Percentiles rank a stretch among this genome's conserved stretches.
phyloP scores from a whole-genome alignment of 2,329 filamentous ascomycete species.

The Thermoascus crustaceus region DNA sequence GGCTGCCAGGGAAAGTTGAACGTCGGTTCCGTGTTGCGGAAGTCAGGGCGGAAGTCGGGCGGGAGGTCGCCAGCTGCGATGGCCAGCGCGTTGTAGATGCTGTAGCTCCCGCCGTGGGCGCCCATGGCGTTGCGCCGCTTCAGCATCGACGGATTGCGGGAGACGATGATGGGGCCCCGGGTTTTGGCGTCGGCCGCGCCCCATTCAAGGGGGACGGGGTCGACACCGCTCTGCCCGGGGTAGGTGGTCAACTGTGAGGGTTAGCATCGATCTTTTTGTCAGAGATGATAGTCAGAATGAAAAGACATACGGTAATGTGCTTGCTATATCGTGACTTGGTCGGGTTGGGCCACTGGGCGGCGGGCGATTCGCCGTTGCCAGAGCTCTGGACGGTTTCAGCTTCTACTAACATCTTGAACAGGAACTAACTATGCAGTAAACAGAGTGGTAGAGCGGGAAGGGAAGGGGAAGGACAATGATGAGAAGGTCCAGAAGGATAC shows the following conservation, averaged over 20 bases:
- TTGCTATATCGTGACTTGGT: slow-evolving; percentile 22
- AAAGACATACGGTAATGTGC: slow-evolving; percentile 25
- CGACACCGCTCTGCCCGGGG: slow-evolving; percentile 87
- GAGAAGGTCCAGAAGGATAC: slow-evolving; percentile 2
- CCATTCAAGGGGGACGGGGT: slow-evolving; percentile 84
- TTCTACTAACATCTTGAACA: no score
- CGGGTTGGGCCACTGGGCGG: slow-evolving; percentile 14
- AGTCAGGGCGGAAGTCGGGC: slow-evolving; percentile 68
- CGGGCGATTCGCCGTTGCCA: slow-evolving; percentile 12
- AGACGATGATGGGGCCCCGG: slow-evolving; percentile 84
- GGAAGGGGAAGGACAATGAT: slow-evolving; percentile 2
- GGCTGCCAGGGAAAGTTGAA: slow-evolving; percentile 79
- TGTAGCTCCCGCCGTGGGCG: slow-evolving; percentile 83
- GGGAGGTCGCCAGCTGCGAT: slow-evolving; percentile 85
- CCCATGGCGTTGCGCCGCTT: slow-evolving; percentile 48
- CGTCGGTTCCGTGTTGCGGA: slow-evolving; percentile 86
- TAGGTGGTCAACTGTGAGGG: slow-evolving; percentile 60
- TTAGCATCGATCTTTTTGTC: slow-evolving; percentile 8
- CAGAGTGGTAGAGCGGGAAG: no score
- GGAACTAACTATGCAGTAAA: no score
- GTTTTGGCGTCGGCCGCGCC: slow-evolving; percentile 65
- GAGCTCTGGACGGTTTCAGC: slow-evolving; percentile 6
- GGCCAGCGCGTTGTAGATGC: slow-evolving; percentile 88
- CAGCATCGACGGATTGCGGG: slow-evolving; percentile 20
- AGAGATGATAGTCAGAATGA: not conserved